Evolutionary conservation across 1,139 yeast genomes (phyloP), one percentile per base, ranked within the genome.

Genomic region (Suhomyces bolitotheri): DNA sequence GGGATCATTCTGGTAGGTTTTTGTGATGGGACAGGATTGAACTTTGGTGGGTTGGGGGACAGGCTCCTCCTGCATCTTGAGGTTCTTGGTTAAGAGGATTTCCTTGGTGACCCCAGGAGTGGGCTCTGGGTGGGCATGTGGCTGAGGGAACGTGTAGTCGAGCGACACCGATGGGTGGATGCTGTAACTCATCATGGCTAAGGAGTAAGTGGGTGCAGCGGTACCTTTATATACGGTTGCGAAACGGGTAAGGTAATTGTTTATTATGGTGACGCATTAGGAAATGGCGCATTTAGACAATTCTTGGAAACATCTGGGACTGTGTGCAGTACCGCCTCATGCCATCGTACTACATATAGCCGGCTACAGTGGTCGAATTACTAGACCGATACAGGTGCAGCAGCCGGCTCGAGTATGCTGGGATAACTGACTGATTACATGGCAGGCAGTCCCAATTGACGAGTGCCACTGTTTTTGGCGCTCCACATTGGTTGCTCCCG

Each of bases 121-220:
- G n/a, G 12, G 8, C 6, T 27, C 15, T 10, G 16, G 17, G 7
- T 15, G 19, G 6, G 24, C 14, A 8, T 31, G 23, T 6, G 38
- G 28, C 13, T 23, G 28, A 7, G 66, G 64, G 41, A 46, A 60
- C 13, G 50, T 40, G 39, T 62, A 61, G 9, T 47, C 58, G 22
- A 55, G 46, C 9, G 36, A 36, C 11, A 44, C 45, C 4, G 50
- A 36, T 7, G 49, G 43, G 36, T 50, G 54, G 20, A 48, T 39
- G 32, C 43, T 41, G 29, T 39, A 33, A 12, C 38, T 14, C 33
- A 39, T 21, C 41, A 17, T 34, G 39, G 28, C 20, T 15, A 16
- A 23, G 21, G 19, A 22, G 16, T 14, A 19, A 12, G n/a, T n/a
- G 13, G 19, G 32, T 22, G 11, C 14, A 23, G 19, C n/a, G 10